Percentiles rank a stretch among this genome's conserved stretches.
These are phyloP conservation scores for Niebla homalea DNA, from an alignment of 495 filamentous ascomycete species.

Conservation along the genomic window DNA sequence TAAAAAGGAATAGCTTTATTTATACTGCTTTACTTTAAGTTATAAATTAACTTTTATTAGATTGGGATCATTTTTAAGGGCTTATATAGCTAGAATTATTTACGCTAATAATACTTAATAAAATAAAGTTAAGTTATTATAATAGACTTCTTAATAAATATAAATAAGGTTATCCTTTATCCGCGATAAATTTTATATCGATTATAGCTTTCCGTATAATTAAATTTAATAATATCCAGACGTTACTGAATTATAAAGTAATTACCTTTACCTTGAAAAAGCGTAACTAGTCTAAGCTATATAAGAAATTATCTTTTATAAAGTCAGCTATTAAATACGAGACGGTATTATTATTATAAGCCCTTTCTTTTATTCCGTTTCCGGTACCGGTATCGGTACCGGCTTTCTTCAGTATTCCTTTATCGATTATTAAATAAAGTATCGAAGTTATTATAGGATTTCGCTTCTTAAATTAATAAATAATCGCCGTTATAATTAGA, in stretches of 20 bases:
- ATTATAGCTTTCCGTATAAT: neutral
- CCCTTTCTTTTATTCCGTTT: no score
- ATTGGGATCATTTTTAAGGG: conserved; percentile 2
- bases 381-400: no score
- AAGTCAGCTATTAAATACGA: no score
- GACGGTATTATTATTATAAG: no score
- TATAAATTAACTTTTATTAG: no score
- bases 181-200: neutral
- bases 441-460: no score
- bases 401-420: no score
- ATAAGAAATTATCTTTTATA: neutral
- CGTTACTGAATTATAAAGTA: neutral
- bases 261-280: neutral
- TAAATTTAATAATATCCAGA: neutral
- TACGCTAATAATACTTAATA: neutral
- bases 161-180: neutral
- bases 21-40: no score
- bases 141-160: neutral
- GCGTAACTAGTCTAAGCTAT: neutral
- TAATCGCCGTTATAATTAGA: no score
- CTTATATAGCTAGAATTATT: neutral
- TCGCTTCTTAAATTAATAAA: no score
- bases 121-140: neutral
- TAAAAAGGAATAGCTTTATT: no score
- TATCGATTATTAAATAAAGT: no score